Evolutionary conservation across 2,329 filamentous ascomycete species (phyloP).

Genomic region (Fusarium pilosicola): DNA sequence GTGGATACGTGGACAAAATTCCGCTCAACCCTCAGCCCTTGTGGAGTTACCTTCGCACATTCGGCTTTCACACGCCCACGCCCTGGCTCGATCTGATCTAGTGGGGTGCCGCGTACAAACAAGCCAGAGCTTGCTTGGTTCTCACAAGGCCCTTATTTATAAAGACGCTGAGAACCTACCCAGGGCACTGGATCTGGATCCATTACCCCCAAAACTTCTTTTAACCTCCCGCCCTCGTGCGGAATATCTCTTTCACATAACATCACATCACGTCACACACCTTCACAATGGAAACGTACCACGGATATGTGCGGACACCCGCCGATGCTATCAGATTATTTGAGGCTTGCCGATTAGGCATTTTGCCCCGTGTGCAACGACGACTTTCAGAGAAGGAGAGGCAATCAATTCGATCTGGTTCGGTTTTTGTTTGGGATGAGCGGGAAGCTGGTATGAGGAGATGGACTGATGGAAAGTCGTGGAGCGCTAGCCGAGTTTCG

Average conservation of each 20-base stretch:
- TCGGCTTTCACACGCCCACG: conserved; percentile 28
- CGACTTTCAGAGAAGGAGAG: conserved; percentile 96
- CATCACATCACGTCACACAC: conserved; percentile 31
- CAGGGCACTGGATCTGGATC: conserved; percentile 31
- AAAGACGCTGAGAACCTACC: conserved; percentile 34
- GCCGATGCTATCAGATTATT: conserved; percentile 98
- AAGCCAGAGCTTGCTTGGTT: conserved; percentile 40
- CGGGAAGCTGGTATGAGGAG: conserved; percentile 96
- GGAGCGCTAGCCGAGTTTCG: conserved; percentile 97
- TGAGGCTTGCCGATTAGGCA: conserved; percentile 90
- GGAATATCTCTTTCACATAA: conserved; percentile 24
- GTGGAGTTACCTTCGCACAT: conserved; percentile 42
- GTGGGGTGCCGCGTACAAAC: conserved; percentile 43
- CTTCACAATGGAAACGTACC: conserved; percentile 89
- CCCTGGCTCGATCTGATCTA: conserved; percentile 44
- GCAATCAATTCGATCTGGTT: conserved; percentile 94
- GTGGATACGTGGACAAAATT: conserved; percentile 44
- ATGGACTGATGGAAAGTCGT: conserved; percentile 99
- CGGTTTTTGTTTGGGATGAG: conserved; percentile 99
- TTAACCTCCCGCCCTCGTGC: conserved; percentile 26
- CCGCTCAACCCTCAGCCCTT: conserved; percentile 41
- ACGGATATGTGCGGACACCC: conserved; percentile 94
- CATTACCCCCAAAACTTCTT: conserved; percentile 24
- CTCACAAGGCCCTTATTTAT: conserved; percentile 35
- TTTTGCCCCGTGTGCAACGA: conserved; percentile 91